phyloP scores from a whole-genome alignment of 306 rosid genomes.

The Glycine latifolia region DNA sequence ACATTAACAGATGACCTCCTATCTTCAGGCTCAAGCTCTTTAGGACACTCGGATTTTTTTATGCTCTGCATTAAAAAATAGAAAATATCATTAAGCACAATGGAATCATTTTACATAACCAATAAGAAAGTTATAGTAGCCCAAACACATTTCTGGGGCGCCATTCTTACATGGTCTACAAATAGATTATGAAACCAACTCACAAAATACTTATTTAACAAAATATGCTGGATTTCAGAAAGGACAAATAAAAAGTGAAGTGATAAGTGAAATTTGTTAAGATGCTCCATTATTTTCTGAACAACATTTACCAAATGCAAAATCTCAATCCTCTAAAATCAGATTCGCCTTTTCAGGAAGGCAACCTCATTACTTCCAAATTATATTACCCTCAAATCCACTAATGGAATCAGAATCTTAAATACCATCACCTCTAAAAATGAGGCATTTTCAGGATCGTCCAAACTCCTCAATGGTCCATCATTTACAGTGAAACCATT shows the following conservation, averaged over 20 bases:
- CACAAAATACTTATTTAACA: slow-evolving; percentile 9
- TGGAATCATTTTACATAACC: slow-evolving; percentile 6
- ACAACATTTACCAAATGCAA: slow-evolving; percentile 3
- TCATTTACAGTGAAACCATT: slow-evolving; percentile 90
- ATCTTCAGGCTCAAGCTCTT: slow-evolving; percentile 91
- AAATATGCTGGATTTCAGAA: slow-evolving; percentile 16
- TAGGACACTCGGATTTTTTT: slow-evolving; percentile 89
- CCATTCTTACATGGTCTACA: slow-evolving; percentile 12
- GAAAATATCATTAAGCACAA: slow-evolving; percentile 30
- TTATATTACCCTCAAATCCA: slow-evolving; percentile 22
- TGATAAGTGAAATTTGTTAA: not conserved
- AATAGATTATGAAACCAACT: slow-evolving; percentile 14
- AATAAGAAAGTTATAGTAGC: slow-evolving; percentile 4
- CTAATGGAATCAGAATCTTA: slow-evolving; percentile 16
- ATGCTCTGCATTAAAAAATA: slow-evolving; percentile 74
- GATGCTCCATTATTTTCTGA: slow-evolving; percentile 26
- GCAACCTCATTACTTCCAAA: slow-evolving; percentile 9
- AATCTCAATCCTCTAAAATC: slow-evolving; percentile 27
- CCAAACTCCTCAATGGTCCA: slow-evolving; percentile 95
- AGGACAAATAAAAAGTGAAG: slow-evolving; percentile 33
- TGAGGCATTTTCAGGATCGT: slow-evolving; percentile 92
- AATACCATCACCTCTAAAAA: slow-evolving; percentile 77
- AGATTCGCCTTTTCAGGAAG: too few species aligned
- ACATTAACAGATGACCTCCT: slow-evolving; percentile 84
- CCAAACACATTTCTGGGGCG: slow-evolving; percentile 26